Conservation (phyloP, 148 eudicot genomes). For the Pouteria glomerata region DNA sequence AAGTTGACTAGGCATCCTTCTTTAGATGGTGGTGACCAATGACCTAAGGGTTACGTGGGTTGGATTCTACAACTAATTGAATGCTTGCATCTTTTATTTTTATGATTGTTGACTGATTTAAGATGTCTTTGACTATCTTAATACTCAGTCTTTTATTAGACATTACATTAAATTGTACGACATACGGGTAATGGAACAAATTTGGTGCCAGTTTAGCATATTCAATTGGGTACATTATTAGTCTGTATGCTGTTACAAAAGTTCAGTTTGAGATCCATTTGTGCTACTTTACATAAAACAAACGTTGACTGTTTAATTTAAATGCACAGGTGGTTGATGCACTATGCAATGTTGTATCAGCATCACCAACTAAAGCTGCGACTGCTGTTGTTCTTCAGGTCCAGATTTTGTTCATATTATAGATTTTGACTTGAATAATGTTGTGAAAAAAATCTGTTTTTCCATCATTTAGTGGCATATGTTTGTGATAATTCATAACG, state of each 20-base stretch:
- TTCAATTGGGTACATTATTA: background rate
- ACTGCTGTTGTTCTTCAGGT: constrained; percentile 99
- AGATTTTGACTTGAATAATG: no score
- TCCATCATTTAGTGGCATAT: no score
- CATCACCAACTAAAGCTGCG: constrained; percentile 91
- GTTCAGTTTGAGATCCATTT: background rate
- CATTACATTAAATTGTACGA: background rate
- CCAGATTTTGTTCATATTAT: constrained; percentile 21
- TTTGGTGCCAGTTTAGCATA: background rate
- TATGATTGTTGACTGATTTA: no score
- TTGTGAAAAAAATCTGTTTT: no score
- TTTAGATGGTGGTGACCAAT: no score
- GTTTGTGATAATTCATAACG: no score
- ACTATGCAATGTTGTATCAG: constrained; percentile 88
- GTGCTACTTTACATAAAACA: background rate
- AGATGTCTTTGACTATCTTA: no score
- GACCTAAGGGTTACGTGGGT: no score
- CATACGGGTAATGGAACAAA: background rate
- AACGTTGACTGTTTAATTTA: constrained; percentile 4
- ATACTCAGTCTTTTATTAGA: background rate
- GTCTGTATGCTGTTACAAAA: background rate
- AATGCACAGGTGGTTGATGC: constrained; percentile 87
- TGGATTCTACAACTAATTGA: no score
- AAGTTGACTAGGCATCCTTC: no score
- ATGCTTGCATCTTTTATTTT: no score